phyloP scores from a whole-genome alignment of 2,329 filamentous ascomycete species.

The Aspergillus sergii region DNA sequence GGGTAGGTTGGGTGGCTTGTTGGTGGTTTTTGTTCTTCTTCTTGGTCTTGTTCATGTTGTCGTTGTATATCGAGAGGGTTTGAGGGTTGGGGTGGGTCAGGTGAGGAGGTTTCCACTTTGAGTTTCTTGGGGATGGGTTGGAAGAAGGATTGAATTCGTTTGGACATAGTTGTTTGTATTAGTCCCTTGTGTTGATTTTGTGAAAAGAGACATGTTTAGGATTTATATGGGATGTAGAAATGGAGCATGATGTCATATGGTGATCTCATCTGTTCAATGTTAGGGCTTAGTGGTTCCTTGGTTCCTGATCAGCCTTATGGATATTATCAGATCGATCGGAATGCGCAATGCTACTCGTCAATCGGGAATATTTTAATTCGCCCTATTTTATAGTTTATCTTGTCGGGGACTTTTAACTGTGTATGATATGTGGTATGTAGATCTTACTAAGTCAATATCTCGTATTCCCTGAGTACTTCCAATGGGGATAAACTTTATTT shows the following conservation, averaged over 20 bases:
- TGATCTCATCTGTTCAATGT: background rate
- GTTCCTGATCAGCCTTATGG: background rate
- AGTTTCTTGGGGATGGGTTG: conserved; percentile 47
- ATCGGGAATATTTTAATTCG: background rate
- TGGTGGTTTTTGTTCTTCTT: conserved; percentile 19
- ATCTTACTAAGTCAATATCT: too few species aligned
- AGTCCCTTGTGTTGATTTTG: background rate
- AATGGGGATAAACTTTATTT: too few species aligned
- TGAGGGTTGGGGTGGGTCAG: conserved; percentile 18
- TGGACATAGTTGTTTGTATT: conserved; percentile 37
- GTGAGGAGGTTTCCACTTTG: conserved; percentile 20
- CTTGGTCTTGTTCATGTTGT: conserved; percentile 6
- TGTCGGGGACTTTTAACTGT: too few species aligned
- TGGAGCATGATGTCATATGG: conserved; percentile 1
- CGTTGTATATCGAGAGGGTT: conserved; percentile 9
- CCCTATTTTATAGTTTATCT: background rate
- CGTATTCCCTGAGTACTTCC: too few species aligned
- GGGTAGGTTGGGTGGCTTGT: conserved; percentile 56
- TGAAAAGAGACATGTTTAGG: too few species aligned
- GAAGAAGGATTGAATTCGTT: conserved; percentile 74
- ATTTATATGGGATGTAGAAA: background rate
- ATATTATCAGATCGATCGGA: background rate
- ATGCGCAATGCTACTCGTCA: background rate
- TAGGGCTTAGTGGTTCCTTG: background rate
- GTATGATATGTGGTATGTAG: too few species aligned